Evolutionary conservation across 2,329 filamentous ascomycete genomes (phyloP).

Genomic region (Calonectria pseudoreteaudii): DNA sequence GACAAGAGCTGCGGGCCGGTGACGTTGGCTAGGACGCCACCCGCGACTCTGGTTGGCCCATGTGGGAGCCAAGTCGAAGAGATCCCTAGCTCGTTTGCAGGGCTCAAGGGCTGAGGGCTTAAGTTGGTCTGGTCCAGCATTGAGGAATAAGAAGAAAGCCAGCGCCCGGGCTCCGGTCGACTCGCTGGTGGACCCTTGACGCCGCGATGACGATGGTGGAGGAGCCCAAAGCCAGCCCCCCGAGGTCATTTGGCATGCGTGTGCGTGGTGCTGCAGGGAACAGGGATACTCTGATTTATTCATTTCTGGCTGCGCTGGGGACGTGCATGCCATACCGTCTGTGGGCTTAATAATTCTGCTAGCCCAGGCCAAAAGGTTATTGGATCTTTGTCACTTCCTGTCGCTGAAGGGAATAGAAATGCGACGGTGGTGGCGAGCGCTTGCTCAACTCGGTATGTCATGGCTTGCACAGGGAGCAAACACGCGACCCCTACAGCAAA

Average conservation of each 20-base stretch:
- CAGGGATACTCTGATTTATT: background rate
- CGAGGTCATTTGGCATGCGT: conserved; percentile 2
- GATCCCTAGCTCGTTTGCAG: background rate
- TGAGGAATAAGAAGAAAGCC: conserved; percentile 8
- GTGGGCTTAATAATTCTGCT: conserved; percentile 5
- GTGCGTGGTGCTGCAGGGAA: conserved; percentile 6
- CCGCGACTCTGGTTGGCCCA: conserved; percentile 33
- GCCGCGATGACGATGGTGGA: conserved; percentile 39
- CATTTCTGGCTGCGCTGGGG: conserved; percentile 1
- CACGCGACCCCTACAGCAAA: background rate
- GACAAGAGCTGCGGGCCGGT: conserved; percentile 34
- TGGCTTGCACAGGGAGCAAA: background rate
- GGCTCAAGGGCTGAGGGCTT: conserved; percentile 1
- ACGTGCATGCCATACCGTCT: background rate
- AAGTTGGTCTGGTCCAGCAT: conserved; percentile 3
- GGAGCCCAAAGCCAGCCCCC: conserved; percentile 9
- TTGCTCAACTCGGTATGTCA: background rate
- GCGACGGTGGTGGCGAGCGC: background rate
- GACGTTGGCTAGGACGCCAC: conserved; percentile 41
- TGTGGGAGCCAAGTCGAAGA: background rate
- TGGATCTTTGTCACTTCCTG: background rate
- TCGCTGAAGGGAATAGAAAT: background rate
- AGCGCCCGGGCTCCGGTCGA: conserved; percentile 5
- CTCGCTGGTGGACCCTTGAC: conserved; percentile 45
- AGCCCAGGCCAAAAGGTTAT: background rate